Base-by-base conservation (phyloP, 192 early-diverging fungal species). In the Allomyces arbusculus region DNA sequence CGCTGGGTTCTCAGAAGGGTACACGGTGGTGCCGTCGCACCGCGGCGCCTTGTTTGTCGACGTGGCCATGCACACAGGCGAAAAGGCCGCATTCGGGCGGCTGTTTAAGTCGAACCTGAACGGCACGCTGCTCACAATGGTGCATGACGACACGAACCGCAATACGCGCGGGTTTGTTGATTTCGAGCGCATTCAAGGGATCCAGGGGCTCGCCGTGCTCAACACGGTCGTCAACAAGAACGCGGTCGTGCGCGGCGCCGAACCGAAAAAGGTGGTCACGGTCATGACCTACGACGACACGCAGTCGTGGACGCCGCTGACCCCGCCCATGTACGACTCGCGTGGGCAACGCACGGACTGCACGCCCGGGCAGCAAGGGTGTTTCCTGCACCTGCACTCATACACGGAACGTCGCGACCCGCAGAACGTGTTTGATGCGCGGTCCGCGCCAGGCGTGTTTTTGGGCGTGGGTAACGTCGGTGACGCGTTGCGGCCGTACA, bases 391-490 rank as follows among this genome's bases (percentile, higher is more conserved):
- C 71, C 70, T 97, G 58, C 91, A 91, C 71, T 65, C 87, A 78
- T 67, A 86, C 84, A 62, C 86, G 71, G 88, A 91, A 70, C 84
- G 92, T 14, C 78, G 82, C 24, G 82, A 84, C 62, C 63, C 64
- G 23, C 69, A 78, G 50, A 80, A 82, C 10, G 79, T 84, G 10
- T 95, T 87, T 67, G 86, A 88, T 61, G 79, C 85, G 0, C 40
- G 75, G 9, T 68, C 85, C 1, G 89, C 92, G 7, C 81, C 88
- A 4, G 94, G 94, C 20, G 73, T 91, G 10, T 79, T 94, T 67
- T 78, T 95, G 73, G 94, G 87, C n/a, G 84, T 95, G 6, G 95
- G 95, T 20, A 91, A 91, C 69, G 86, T 94, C 1, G 93, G 92
- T 23, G 44, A 66, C 0, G 74, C 74, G 14, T 70, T 99, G 24